These are phyloP conservation scores for Rhizophora apiculata DNA, from an alignment of 345 rosid species.

Conservation along the genomic window DNA sequence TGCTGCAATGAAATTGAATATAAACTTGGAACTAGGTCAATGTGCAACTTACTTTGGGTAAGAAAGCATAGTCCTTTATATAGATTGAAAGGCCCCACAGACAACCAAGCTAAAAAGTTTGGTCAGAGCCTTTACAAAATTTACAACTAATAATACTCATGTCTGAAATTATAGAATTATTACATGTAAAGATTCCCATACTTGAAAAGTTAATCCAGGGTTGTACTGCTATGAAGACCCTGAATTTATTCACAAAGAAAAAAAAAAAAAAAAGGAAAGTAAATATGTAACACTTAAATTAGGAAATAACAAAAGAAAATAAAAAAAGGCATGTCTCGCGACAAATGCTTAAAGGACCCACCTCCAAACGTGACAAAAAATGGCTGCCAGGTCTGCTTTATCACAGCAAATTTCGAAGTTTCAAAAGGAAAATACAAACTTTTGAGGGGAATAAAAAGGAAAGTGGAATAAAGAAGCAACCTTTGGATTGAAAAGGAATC, in stretches of 20 bases:
- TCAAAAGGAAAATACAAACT: background rate
- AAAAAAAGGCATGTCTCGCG: constrained; percentile 49
- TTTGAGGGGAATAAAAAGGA: background rate
- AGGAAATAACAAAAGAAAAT: background rate
- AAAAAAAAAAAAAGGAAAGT: background rate
- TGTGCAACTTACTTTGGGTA: constrained; percentile 61
- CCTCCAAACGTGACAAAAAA: constrained; percentile 70
- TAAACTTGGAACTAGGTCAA: background rate
- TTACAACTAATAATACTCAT: too few species aligned
- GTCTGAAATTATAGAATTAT: background rate
- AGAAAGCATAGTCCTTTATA: constrained; percentile 89
- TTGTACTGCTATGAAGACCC: constrained; percentile 86
- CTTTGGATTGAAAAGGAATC: constrained; percentile 59
- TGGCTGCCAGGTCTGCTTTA: constrained; percentile 50
- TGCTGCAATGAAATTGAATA: background rate
- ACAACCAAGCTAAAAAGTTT: constrained; percentile 4
- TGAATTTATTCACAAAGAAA: constrained; percentile 18
- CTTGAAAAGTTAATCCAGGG: constrained; percentile 87
- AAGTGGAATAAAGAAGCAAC: constrained; percentile 21
- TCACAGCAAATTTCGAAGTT: background rate
- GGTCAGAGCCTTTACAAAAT: background rate
- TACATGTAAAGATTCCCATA: constrained; percentile 96
- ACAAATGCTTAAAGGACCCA: constrained; percentile 83
- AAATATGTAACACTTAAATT: constrained; percentile 2
- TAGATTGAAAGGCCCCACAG: constrained; percentile 84